A percentile compares a stretch with the other conserved stretches of the same genome.
These are phyloP conservation scores for Pestalotiopsis sp. DNA, from an alignment of 2,329 filamentous ascomycete genomes.

Conservation along the genomic window DNA sequence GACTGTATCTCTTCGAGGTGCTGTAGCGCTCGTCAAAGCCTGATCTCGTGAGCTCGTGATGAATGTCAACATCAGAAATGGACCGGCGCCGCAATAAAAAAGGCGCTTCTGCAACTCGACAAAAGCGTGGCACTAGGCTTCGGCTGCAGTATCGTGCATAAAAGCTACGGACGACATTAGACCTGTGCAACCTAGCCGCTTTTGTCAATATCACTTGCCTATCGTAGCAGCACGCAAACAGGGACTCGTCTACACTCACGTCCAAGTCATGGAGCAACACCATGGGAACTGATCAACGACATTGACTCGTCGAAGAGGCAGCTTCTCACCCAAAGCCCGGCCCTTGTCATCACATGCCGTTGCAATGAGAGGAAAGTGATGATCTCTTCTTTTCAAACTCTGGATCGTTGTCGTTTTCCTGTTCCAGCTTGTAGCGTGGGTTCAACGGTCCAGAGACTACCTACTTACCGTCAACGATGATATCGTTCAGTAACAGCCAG, in stretches of 20 bases:
- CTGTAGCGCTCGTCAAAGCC: neutral
- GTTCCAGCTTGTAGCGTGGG: neutral
- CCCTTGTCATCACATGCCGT: neutral
- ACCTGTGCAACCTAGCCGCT: conserved; percentile 29
- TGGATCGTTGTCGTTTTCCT: neutral
- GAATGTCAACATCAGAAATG: neutral
- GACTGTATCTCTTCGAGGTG: neutral
- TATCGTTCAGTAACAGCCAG: neutral
- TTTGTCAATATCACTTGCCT: conserved; percentile 19
- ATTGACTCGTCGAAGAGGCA: neutral
- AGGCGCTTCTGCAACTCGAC: conserved; percentile 31
- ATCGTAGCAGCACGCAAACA: neutral
- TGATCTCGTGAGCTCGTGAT: conserved; percentile 5
- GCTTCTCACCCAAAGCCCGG: neutral
- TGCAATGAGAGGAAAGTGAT: neutral
- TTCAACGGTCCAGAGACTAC: neutral
- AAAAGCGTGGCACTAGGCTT: conserved; percentile 30
- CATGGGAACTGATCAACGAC: neutral
- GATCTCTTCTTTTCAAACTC: neutral
- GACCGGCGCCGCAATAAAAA: neutral
- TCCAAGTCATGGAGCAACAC: neutral
- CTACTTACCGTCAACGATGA: neutral
- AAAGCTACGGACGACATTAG: conserved; percentile 24
- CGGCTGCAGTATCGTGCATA: conserved; percentile 35
- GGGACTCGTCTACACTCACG: neutral